These are phyloP conservation scores for Priceomyces haplophilus DNA, from an alignment of 805 yeast species.

Conservation along the genomic window DNA sequence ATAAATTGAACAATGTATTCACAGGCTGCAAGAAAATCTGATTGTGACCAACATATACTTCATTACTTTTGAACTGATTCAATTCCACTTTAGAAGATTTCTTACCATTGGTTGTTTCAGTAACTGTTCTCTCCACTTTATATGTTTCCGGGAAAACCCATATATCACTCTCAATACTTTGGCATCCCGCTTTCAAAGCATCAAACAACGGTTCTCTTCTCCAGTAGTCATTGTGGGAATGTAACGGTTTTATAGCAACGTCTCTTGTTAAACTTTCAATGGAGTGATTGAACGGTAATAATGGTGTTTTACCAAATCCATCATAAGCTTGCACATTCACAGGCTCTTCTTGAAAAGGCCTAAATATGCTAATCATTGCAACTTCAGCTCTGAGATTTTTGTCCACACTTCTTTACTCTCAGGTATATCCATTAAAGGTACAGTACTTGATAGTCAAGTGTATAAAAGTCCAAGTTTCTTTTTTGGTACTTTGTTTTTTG, in stretches of 20 bases:
- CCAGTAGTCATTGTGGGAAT: slow-evolving; percentile 74
- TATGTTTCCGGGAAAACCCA: slow-evolving; percentile 46
- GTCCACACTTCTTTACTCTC: too few species aligned
- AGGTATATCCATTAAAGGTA: too few species aligned
- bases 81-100: slow-evolving; percentile 8
- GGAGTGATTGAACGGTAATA: slow-evolving; percentile 18
- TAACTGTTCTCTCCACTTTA: slow-evolving; percentile 24
- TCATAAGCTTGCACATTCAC: background rate
- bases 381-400: too few species aligned
- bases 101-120: slow-evolving; percentile 20
- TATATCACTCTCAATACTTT: slow-evolving; percentile 65
- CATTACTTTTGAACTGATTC: slow-evolving; percentile 23
- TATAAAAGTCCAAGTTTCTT: background rate
- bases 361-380: slow-evolving; percentile 16
- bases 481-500: background rate
- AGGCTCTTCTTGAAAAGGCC: slow-evolving; percentile 6
- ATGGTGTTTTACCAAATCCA: slow-evolving; percentile 14
- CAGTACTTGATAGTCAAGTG: too few species aligned
- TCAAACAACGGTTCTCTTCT: slow-evolving; percentile 54
- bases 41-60: slow-evolving; percentile 64
- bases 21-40: slow-evolving; percentile 42
- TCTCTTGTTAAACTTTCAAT: slow-evolving; percentile 32
- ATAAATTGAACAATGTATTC: slow-evolving; percentile 47
- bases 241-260: slow-evolving; percentile 45
- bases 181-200: slow-evolving; percentile 53